A percentile compares a stretch with the other conserved stretches of the same genome.
Conservation (phyloP, 2,329 filamentous ascomycete genomes). For the Sporothrix sp. region DNA sequence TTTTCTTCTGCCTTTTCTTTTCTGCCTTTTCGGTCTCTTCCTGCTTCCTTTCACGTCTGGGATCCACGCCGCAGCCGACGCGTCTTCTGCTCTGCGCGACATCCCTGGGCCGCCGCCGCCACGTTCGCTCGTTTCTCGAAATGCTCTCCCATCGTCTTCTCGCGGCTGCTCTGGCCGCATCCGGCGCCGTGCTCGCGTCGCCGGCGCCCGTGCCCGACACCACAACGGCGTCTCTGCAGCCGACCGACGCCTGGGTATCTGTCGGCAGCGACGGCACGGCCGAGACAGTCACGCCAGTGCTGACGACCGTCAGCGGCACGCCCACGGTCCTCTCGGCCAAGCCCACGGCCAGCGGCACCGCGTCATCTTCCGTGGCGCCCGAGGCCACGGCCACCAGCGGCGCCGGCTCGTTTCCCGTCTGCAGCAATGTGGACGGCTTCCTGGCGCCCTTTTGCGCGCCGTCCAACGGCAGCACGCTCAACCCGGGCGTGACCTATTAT, state of each 20-base stretch:
- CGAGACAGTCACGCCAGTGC: slow-evolving; percentile 39
- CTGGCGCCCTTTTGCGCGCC: slow-evolving; percentile 45
- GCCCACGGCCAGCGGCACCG: slow-evolving; percentile 27
- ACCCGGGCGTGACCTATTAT: slow-evolving; percentile 40
- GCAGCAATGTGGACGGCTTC: slow-evolving; percentile 37
- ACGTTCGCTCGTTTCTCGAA: background rate
- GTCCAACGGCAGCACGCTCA: slow-evolving; percentile 32
- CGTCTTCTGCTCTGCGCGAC: background rate
- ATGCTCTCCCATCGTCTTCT: background rate
- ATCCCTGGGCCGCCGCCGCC: background rate
- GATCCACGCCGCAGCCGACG: background rate
- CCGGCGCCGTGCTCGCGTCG: slow-evolving; percentile 8
- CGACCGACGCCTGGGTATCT: slow-evolving; percentile 41
- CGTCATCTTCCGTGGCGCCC: slow-evolving; percentile 31
- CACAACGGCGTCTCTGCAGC: slow-evolving; percentile 5
- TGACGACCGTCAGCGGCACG: slow-evolving; percentile 37
- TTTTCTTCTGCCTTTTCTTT: background rate
- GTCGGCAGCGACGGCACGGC: slow-evolving; percentile 39
- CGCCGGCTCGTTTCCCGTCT: slow-evolving; percentile 40
- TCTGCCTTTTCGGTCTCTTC: background rate
- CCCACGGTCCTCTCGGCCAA: slow-evolving; percentile 30
- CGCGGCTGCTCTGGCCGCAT: slow-evolving; percentile 4
- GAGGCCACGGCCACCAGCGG: slow-evolving; percentile 35
- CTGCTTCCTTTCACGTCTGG: background rate
- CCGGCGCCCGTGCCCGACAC: slow-evolving; percentile 18